A percentile compares a stretch with the other conserved stretches of the same genome.
These are phyloP conservation scores for Waitea zeae DNA, from an alignment of 1,284 basidiomycete genomes.

Conservation along the genomic window DNA sequence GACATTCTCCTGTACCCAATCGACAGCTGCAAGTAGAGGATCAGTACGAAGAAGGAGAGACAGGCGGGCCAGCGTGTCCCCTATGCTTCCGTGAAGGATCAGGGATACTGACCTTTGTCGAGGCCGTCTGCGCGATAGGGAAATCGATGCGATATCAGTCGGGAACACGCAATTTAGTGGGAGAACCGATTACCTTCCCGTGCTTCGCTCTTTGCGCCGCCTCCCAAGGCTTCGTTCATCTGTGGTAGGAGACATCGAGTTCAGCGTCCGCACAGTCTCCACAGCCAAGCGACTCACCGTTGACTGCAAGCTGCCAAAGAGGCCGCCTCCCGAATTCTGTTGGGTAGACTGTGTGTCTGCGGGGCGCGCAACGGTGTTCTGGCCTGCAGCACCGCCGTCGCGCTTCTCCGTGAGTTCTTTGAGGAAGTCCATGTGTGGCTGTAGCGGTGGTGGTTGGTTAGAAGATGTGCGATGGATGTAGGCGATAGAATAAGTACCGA, in stretches of 20 bases:
- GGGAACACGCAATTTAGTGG: neutral
- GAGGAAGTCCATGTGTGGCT: neutral
- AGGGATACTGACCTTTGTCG: too few species aligned
- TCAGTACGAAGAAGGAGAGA: slow-evolving; percentile 1
- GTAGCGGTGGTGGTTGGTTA: neutral
- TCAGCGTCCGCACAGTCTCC: too few species aligned
- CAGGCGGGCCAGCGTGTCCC: slow-evolving; percentile 4
- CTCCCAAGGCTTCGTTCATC: slow-evolving; percentile 13
- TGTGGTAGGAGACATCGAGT: too few species aligned
- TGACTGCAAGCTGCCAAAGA: too few species aligned
- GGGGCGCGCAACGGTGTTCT: neutral
- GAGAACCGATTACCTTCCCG: slow-evolving; percentile 12
- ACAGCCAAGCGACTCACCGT: too few species aligned
- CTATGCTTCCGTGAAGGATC: too few species aligned
- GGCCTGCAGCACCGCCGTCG: neutral
- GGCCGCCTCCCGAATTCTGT: neutral
- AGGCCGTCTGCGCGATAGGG: slow-evolving; percentile 9
- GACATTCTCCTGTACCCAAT: slow-evolving; percentile 23
- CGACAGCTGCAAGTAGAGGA: too few species aligned
- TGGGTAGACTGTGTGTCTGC: neutral
- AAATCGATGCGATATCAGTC: too few species aligned
- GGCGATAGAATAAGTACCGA: too few species aligned
- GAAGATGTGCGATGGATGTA: too few species aligned
- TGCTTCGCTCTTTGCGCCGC: slow-evolving; percentile 14
- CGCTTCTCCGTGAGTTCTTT: neutral